Evolutionary conservation across 805 yeast species (phyloP).

Genomic region (Brettanomyces nanus): DNA sequence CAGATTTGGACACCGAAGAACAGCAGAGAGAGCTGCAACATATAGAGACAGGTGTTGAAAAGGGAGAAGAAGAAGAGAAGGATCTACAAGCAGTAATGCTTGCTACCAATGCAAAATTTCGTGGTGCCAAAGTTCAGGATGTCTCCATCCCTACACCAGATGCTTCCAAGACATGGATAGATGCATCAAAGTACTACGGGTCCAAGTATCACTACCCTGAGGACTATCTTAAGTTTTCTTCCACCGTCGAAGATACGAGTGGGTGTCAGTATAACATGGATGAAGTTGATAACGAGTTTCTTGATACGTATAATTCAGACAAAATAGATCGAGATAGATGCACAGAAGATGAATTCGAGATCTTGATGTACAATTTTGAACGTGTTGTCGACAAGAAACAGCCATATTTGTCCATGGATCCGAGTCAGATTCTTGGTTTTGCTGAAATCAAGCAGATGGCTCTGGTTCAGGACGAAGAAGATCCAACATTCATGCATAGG

Average conservation of each 20-base stretch:
- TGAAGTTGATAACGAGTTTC: slow-evolving; percentile 72
- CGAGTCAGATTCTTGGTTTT: slow-evolving; percentile 60
- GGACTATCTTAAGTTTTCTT: slow-evolving; percentile 78
- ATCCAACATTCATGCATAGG: slow-evolving; percentile 51
- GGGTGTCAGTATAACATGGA: slow-evolving; percentile 88
- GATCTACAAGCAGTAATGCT: slow-evolving; percentile 88
- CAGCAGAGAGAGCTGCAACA: slow-evolving; percentile 83
- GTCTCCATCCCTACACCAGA: slow-evolving; percentile 95
- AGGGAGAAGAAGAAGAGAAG: slow-evolving; percentile 93
- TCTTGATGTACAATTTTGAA: slow-evolving; percentile 67
- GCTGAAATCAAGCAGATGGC: slow-evolving; percentile 57
- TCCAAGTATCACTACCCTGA: slow-evolving; percentile 65
- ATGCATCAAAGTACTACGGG: slow-evolving; percentile 60
- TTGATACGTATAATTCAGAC: slow-evolving; percentile 33
- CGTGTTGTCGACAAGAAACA: slow-evolving; percentile 68
- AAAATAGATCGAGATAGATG: slow-evolving; percentile 31
- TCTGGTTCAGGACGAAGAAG: slow-evolving; percentile 33
- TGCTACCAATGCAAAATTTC: slow-evolving; percentile 63
- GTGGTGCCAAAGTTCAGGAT: slow-evolving; percentile 41
- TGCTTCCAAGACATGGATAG: slow-evolving; percentile 78
- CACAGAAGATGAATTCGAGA: slow-evolving; percentile 81
- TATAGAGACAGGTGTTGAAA: slow-evolving; percentile 96
- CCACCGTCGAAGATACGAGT: slow-evolving; percentile 91
- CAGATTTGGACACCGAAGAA: slow-evolving; percentile 68
- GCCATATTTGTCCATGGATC: slow-evolving; percentile 83